Base-by-base conservation (phyloP, 352 stramenopile species). In the Globisporangium sylvaticum region DNA sequence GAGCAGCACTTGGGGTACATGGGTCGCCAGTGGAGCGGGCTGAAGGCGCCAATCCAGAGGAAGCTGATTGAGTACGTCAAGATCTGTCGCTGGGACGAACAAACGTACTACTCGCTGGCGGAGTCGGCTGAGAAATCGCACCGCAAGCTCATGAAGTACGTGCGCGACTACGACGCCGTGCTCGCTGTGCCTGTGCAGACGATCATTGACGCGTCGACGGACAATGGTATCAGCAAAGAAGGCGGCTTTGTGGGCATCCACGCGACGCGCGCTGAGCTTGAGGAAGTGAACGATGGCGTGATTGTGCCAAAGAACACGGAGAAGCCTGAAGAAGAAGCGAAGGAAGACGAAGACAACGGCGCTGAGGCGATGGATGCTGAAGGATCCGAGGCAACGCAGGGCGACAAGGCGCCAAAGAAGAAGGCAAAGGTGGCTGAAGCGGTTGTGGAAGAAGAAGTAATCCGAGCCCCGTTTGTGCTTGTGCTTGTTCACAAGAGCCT, bases 21-120 rank as follows among this genome's bases (percentile, higher is more conserved):
- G 61, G 71, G 92, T 66, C 90, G 80, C 70, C 78, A 96, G 84
- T 92, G 80, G 87, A 83, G 85, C 42, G 82, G 83, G n/a, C 70
- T 98, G 0, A 94, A 96, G 62, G 81, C 80, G 3, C 97, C 96
- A 20, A 98, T 99, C 66, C 95, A 99, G 80, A 96, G 95, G 34
- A 96, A 98, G 71, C 70, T 99, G 4, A 92, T 98, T 72, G 96
- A 99, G 62, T 98, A 99, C 78, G 91, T 98, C 37, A 99, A 99
- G 69, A 92, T 99, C 34, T 95, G 89, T 34, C 98, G 97, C 59
- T 99, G 98, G 98, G 98, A 99, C 72, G 97, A 99, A 65, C 97
- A 99, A 75, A 99, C 96, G 27, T 99, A 99, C 74, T 99, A 99
- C 83, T 97, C 97, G 44, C 78, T 99, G 24, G 95, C 94, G 10